Percentiles rank a stretch among this genome's conserved stretches.
Evolutionary conservation across 2,329 filamentous ascomycete genomes (phyloP).

Genomic region (Xylariaceae sp.): DNA sequence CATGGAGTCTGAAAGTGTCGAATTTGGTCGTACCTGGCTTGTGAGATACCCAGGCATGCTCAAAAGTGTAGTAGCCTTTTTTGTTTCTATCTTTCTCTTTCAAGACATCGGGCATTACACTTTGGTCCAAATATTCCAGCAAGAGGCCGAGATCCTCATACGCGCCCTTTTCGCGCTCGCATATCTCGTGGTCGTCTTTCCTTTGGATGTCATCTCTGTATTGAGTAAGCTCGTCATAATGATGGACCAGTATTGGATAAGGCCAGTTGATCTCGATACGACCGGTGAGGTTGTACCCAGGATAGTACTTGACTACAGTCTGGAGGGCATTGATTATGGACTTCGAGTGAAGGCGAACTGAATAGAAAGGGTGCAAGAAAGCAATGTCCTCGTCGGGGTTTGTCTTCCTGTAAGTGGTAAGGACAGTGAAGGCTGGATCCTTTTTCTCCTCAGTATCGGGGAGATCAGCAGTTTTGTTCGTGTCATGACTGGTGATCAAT

Average conservation of each 20-base stretch:
- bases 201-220: constrained; percentile 6
- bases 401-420: constrained; percentile 5
- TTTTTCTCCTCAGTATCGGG: not conserved
- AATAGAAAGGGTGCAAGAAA: constrained; percentile 9
- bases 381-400: too few relatives aligned
- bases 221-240: constrained; percentile 20
- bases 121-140: constrained; percentile 17
- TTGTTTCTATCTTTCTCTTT: constrained; percentile 15
- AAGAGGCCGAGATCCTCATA: constrained; percentile 12
- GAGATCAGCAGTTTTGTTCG: not conserved
- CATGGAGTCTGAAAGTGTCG: too few relatives aligned
- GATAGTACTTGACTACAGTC: constrained; percentile 25
- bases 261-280: constrained; percentile 17
- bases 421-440: constrained; percentile 5
- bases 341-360: constrained; percentile 17
- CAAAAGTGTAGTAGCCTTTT: constrained; percentile 13
- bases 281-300: constrained; percentile 16
- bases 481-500: constrained; percentile 1
- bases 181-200: constrained; percentile 6
- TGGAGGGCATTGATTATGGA: constrained; percentile 20
- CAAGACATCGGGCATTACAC: constrained; percentile 16
- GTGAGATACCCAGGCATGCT: constrained; percentile 12
- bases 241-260: constrained; percentile 22
- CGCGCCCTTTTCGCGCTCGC: constrained; percentile 10
- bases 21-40: constrained; percentile 13